Base-by-base conservation (phyloP, 2,329 filamentous ascomycete species). In the Nemania sp. region DNA sequence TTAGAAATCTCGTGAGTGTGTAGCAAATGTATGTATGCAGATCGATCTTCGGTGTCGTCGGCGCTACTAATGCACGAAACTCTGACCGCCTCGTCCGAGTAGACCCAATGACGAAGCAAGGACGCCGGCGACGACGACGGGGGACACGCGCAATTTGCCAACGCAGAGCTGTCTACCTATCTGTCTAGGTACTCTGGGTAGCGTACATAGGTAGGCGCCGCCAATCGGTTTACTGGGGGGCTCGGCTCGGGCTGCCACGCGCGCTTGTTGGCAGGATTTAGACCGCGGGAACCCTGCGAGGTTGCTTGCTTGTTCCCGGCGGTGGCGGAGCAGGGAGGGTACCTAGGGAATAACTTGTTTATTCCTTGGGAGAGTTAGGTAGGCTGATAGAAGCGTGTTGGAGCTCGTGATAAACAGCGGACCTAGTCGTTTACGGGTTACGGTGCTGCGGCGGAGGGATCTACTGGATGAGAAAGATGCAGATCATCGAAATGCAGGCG, bases 101-200 rank as follows among this genome's bases (percentile, higher is more conserved):
- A 57, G n/a, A 52, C 61, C 67, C 62, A 64, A 68, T 65, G 47
- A 27, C 56, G 58, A 58, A n/a, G 63, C 38, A 54, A 8, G 29
- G 32, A 61, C 18, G 49, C 45, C 43, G 7, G 13, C 18, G 24
- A 27, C 53, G 45, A 45, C 7, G 52, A 53, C n/a, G 53, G 35
- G 20, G 47, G 27, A 15, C 45, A 55, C 58, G 63, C 69, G 63
- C 69, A 64, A 67, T 67, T 63, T 71, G 69, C 67, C 69, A 71
- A 47, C 69, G 56, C 69, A 71, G 57, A 55, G n/a, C n/a, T n/a
- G n/a, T n/a, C n/a, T n/a, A n/a, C n/a, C n/a, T n/a, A n/a, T n/a
- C n/a, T n/a, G n/a, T n/a, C n/a, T n/a, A n/a, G n/a, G n/a, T n/a
- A n/a, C n/a, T n/a, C n/a, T n/a, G n/a, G n/a, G n/a, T n/a, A n/a